Evolutionary conservation across 2,329 filamentous ascomycete species (phyloP).

Genomic region (Hypoxylon rubiginosum): DNA sequence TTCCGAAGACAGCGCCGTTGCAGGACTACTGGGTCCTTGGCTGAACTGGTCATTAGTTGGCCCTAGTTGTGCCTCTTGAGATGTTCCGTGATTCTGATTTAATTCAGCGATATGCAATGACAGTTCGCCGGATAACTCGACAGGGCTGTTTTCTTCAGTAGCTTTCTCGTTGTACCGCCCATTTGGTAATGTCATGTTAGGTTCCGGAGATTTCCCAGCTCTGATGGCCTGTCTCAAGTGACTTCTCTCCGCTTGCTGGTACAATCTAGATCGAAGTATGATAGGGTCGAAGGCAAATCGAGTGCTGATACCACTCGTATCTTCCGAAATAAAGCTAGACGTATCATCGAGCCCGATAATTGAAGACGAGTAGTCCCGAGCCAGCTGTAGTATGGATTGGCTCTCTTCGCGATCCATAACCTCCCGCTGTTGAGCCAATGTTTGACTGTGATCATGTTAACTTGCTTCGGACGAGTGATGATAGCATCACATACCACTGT

Average conservation of each 20-base stretch:
- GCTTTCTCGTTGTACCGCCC: no score
- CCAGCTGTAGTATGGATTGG: constrained; percentile 28
- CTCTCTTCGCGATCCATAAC: constrained; percentile 22
- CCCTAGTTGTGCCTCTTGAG: no score
- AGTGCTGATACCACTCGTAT: constrained; percentile 20
- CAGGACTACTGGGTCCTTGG: no score
- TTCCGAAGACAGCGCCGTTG: no score
- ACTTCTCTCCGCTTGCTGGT: constrained; percentile 24
- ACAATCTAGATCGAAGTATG: constrained; percentile 24
- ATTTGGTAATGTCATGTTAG: no score
- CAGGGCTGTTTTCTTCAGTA: no score
- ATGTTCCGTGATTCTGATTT: no score
- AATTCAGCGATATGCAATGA: no score
- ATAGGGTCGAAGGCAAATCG: constrained; percentile 37
- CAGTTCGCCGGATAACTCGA: no score
- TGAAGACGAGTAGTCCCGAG: constrained; percentile 37
- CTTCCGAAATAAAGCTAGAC: constrained; percentile 33
- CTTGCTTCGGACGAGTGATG: not conserved
- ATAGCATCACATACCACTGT: constrained; percentile 33
- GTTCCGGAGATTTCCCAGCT: no score
- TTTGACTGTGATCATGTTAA: not conserved
- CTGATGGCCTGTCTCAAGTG: not conserved
- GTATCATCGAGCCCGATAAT: constrained; percentile 29
- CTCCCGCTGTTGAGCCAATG: constrained; percentile 28
- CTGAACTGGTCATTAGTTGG: no score